These are phyloP conservation scores for Beauveria australis DNA, from an alignment of 2,329 filamentous ascomycete genomes.

Conservation along the genomic window DNA sequence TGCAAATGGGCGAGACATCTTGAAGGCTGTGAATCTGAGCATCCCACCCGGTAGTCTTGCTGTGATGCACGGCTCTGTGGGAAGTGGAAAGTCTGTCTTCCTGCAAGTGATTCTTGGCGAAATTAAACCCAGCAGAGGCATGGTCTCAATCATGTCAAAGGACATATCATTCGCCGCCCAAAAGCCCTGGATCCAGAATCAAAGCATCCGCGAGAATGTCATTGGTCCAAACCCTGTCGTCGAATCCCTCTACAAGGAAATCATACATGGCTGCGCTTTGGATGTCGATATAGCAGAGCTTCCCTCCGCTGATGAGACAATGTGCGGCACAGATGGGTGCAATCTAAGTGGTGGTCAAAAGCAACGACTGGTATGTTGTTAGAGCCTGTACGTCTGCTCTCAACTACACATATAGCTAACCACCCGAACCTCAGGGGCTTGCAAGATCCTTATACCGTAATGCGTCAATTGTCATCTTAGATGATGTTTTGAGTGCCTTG, in stretches of 20 bases:
- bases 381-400: not conserved
- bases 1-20: not conserved
- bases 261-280: not conserved
- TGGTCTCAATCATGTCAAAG: not conserved
- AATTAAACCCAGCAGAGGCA: not conserved
- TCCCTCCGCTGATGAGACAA: not conserved
- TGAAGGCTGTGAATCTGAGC: not conserved
- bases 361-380: slow-evolving; percentile 28
- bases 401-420: not conserved
- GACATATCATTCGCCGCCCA: not conserved
- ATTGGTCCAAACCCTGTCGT: not conserved
- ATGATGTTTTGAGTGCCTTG: slow-evolving; percentile 38
- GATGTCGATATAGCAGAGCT: not conserved
- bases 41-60: not conserved
- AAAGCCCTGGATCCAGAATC: not conserved
- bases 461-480: slow-evolving; percentile 32
- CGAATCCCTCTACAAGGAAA: not conserved
- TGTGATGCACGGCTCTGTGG: not conserved
- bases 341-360: slow-evolving; percentile 35
- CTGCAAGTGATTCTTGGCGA: not conserved
- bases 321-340: not conserved
- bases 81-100: not conserved
- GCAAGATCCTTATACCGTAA: slow-evolving; percentile 37
- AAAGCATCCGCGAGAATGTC: not conserved
- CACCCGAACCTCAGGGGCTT: slow-evolving; percentile 24